A percentile compares a stretch with the other conserved stretches of the same genome.
phyloP scores from a whole-genome alignment of 2,329 filamentous ascomycete genomes.

The Paecilomyces sp. region DNA sequence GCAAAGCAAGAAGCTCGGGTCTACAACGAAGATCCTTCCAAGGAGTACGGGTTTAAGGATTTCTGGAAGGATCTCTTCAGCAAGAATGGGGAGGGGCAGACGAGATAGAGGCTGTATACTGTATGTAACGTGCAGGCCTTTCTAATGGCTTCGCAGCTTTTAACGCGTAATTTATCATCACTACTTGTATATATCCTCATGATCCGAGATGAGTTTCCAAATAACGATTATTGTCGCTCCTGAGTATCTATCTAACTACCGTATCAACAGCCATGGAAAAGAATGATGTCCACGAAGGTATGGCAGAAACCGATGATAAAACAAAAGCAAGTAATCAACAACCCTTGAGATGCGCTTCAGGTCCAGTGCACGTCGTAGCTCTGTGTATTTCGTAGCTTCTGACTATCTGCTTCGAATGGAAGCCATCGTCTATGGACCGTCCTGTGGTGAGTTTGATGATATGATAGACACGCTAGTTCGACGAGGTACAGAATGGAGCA shows the following conservation, averaged over 20 bases:
- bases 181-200: not conserved
- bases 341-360: no score
- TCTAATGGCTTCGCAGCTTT: not conserved
- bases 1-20: constrained; percentile 47
- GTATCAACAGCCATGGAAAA: no score
- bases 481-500: no score
- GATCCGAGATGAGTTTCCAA: not conserved
- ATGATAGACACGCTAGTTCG: no score
- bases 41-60: constrained; percentile 75
- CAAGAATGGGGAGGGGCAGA: constrained; percentile 12
- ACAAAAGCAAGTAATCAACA: no score
- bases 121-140: not conserved
- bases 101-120: constrained; percentile 1
- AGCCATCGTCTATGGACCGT: no score
- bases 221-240: not conserved
- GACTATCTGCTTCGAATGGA: no score
- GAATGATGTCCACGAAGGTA: no score
- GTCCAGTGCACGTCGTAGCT: no score
- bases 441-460: no score
- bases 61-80: constrained; percentile 79
- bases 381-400: no score
- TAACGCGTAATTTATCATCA: not conserved
- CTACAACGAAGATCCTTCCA: constrained; percentile 64
- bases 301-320: no score
- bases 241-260: not conserved